Conservation (phyloP, 139 green algal genomes). For the Tetradesmus obliquus region DNA sequence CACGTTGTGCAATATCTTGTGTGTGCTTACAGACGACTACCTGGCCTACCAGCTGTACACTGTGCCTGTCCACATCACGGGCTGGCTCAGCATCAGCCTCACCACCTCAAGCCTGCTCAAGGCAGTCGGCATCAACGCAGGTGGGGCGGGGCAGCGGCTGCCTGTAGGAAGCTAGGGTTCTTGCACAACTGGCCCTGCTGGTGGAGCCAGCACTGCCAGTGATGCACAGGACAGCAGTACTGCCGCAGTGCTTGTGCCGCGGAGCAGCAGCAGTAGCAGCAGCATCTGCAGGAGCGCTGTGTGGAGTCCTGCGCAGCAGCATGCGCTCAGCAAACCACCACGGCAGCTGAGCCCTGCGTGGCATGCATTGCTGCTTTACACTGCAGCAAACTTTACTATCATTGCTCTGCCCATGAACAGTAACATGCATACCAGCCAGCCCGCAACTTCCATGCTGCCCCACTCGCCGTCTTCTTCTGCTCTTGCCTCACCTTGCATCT, state of each 20-base stretch:
- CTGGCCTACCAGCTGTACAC: slow-evolving; percentile 84
- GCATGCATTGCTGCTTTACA: too few relatives aligned
- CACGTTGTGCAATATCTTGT: not conserved
- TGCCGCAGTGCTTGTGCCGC: not conserved
- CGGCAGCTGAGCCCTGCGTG: too few relatives aligned
- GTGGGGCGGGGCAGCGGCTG: slow-evolving; percentile 42
- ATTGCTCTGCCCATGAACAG: too few relatives aligned
- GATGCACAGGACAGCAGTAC: not conserved
- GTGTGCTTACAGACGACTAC: slow-evolving; percentile 2
- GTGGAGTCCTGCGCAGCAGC: too few relatives aligned
- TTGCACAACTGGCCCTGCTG: not conserved
- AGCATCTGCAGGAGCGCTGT: too few relatives aligned
- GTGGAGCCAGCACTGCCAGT: not conserved
- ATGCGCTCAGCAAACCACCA: too few relatives aligned
- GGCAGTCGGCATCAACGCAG: slow-evolving; percentile 73
- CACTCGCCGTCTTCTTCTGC: too few relatives aligned
- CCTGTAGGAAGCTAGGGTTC: not conserved
- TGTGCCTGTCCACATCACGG: slow-evolving; percentile 78
- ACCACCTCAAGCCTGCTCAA: slow-evolving; percentile 81
- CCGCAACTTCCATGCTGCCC: not conserved
- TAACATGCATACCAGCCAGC: not conserved
- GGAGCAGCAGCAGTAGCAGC: not conserved
- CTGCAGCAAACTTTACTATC: too few relatives aligned
- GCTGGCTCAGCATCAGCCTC: slow-evolving; percentile 69
- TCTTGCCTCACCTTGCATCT: not conserved